Base-by-base conservation (phyloP, 2,329 filamentous ascomycete species). In the Pseudogymnoascus sp. region DNA sequence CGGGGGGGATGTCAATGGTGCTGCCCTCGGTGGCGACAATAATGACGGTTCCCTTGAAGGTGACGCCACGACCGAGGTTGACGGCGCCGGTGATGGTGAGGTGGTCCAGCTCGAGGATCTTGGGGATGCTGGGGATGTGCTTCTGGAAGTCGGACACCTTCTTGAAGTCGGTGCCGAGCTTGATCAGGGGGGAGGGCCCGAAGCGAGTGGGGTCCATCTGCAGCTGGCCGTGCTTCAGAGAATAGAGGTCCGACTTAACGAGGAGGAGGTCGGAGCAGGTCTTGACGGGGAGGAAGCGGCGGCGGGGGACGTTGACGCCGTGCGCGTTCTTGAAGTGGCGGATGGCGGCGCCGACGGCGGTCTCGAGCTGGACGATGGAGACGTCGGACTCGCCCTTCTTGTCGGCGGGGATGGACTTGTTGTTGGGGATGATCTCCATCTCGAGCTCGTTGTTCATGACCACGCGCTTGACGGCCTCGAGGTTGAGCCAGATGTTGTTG, bases 401-500 rank as follows among this genome's bases (percentile, higher is more conserved):
- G 81, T 97, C 94, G 63, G 92, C 94, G 60, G 94, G 90, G 72
- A 99, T 97, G 67, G 90, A 93, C 85, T 99, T 99, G 80, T 90
- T 92, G 81, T 99, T 99, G 76, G 94, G 92, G 71, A 99, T 99
- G 75, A 99, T 99, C 81, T 99, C 94, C 90, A 99, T 96, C 79
- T 92, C 90, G 60, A 99, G 87, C 82, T 97, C 93, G 76, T 96
- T 91, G 77, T 95, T 92, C 85, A 97, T 94, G 6, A 99, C 94
- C 60, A 99, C 92, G 64, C 94, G 92, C 88, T 97, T 97, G 79
- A 99, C 89, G 69, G 94, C 94, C 75, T 90, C 87, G 71, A 97
- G 84, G 81, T 96, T 96, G 84, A 99, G 89, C 94, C 94, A 99
- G 79, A 99, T 97, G 86, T 99, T 99, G 89, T 99, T 99, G 78